A percentile compares a stretch with the other conserved stretches of the same genome.
phyloP scores from a whole-genome alignment of 768 basidiomycete species.

The Xanthoconium purpureum region DNA sequence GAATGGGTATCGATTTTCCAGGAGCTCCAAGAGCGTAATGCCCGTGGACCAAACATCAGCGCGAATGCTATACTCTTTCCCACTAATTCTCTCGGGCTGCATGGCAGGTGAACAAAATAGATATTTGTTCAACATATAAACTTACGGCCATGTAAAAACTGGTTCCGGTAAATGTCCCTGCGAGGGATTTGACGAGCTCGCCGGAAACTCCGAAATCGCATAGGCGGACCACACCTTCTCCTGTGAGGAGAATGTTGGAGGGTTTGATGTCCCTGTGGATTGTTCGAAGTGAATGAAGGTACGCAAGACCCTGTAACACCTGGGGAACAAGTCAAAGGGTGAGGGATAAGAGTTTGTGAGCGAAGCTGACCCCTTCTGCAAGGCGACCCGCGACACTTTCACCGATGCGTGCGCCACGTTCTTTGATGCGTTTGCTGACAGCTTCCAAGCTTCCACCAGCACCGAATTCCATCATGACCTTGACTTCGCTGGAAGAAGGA shows the following conservation, averaged over 20 bases:
- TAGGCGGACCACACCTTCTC: conserved; percentile 86
- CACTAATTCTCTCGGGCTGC: conserved; percentile 92
- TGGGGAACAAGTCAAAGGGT: conserved; percentile 29
- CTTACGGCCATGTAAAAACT: conserved; percentile 98
- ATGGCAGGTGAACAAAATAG: conserved; percentile 6
- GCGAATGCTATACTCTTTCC: conserved; percentile 87
- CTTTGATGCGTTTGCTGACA: conserved; percentile 80
- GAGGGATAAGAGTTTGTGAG: not conserved
- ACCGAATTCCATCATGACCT: conserved; percentile 89
- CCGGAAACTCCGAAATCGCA: conserved; percentile 98
- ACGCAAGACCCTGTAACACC: conserved; percentile 89
- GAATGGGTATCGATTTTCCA: conserved; percentile 94
- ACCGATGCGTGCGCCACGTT: conserved; percentile 72
- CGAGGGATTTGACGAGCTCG: conserved; percentile 85
- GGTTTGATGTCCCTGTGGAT: conserved; percentile 97
- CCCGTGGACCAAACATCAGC: conserved; percentile 99
- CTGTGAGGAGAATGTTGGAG: conserved; percentile 86
- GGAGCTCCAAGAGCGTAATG: conserved; percentile 89
- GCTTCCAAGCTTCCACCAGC: conserved; percentile 90
- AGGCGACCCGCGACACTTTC: conserved; percentile 90
- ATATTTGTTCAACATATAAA: conserved; percentile 14
- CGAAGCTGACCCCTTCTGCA: conserved; percentile 77
- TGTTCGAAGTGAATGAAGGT: conserved; percentile 86
- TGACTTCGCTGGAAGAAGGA: conserved; percentile 86
- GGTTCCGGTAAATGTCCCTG: conserved; percentile 96